Evolutionary conservation across 495 filamentous ascomycete species (phyloP).

Genomic region (Talaromyces liani): DNA sequence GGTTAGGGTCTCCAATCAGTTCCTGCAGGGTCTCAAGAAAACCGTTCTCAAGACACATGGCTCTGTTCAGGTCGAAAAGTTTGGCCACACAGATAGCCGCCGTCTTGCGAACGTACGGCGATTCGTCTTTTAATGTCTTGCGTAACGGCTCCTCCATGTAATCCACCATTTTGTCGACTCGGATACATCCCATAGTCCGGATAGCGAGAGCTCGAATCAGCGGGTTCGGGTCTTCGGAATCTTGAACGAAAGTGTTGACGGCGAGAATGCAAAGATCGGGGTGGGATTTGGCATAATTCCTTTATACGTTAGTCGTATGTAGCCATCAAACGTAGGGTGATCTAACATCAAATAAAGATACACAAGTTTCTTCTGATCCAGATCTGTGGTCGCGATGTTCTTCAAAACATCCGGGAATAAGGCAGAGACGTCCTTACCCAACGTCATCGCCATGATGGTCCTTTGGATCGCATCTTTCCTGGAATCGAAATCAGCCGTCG

Average conservation of each 20-base stretch:
- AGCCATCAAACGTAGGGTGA: neutral
- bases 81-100: constrained; percentile 97
- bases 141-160: constrained; percentile 98
- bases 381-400: constrained; percentile 90
- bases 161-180: constrained; percentile 99
- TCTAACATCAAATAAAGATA: constrained; percentile 95
- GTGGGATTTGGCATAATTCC: constrained; percentile 99
- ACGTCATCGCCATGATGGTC: constrained; percentile 99
- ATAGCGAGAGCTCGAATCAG: constrained; percentile 92
- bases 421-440: constrained; percentile 97
- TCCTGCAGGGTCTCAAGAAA: constrained; percentile 96
- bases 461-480: constrained; percentile 98
- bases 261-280: constrained; percentile 98
- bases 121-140: constrained; percentile 95
- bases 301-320: constrained; percentile 20
- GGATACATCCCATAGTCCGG: constrained; percentile 98
- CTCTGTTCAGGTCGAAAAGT: constrained; percentile 88
- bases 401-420: constrained; percentile 98
- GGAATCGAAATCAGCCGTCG: constrained; percentile 20
- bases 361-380: constrained; percentile 99
- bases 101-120: constrained; percentile 96
- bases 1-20: constrained; percentile 94
- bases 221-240: constrained; percentile 97
- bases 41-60: constrained; percentile 90
- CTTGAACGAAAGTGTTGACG: constrained; percentile 98